A percentile compares a stretch with the other conserved stretches of the same genome.
Evolutionary conservation across 2,329 filamentous ascomycete species (phyloP).

Genomic region (Fusarium sp.): DNA sequence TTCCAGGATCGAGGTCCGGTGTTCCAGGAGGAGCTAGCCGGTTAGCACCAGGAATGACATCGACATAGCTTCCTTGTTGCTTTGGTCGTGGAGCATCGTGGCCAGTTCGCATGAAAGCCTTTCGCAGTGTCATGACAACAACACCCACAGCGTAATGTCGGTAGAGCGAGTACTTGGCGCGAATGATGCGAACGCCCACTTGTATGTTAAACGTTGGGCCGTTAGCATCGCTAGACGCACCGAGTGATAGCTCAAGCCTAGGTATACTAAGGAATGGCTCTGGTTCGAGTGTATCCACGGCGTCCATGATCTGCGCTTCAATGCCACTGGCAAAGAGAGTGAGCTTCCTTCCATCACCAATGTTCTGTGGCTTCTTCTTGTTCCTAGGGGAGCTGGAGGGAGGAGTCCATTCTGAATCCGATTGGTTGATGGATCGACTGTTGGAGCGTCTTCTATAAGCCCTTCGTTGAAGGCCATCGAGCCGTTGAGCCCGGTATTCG

Average conservation of each 20-base stretch:
- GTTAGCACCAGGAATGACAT: constrained; percentile 42
- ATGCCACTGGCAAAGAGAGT: constrained; percentile 84
- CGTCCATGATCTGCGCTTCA: constrained; percentile 92
- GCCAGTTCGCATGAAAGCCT: constrained; percentile 71
- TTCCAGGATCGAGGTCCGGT: constrained; percentile 49
- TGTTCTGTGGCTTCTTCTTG: constrained; percentile 65
- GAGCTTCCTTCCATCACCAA: constrained; percentile 82
- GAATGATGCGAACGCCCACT: constrained; percentile 80
- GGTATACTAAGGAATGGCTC: constrained; percentile 90
- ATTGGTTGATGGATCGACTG: constrained; percentile 75
- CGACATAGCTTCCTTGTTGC: constrained; percentile 47
- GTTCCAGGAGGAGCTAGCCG: constrained; percentile 55
- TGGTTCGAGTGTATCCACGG: constrained; percentile 82
- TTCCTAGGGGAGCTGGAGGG: constrained; percentile 54
- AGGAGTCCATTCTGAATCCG: constrained; percentile 71
- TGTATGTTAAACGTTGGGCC: constrained; percentile 91
- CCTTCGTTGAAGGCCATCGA: constrained; percentile 71
- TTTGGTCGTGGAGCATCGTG: constrained; percentile 54
- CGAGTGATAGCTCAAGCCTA: constrained; percentile 86
- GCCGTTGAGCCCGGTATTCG: constrained; percentile 86
- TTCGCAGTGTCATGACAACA: constrained; percentile 78
- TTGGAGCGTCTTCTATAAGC: constrained; percentile 76
- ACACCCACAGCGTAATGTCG: constrained; percentile 91
- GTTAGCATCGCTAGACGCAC: constrained; percentile 85
- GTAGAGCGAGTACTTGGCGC: constrained; percentile 91